phyloP scores from a whole-genome alignment of 768 basidiomycete genomes.

The Lactarius sp. region DNA sequence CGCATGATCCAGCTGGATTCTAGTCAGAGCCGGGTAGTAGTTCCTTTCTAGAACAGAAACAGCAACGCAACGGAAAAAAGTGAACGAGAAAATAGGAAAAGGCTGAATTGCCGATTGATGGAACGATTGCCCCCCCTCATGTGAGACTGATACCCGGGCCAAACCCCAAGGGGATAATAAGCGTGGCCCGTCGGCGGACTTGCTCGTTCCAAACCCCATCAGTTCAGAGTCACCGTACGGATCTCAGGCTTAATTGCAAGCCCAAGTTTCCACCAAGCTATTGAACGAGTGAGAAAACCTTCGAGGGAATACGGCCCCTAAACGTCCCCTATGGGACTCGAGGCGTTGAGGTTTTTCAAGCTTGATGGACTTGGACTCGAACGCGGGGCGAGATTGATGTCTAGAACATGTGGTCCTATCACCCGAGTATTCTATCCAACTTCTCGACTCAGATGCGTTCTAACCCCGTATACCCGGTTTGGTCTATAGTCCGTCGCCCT shows the following conservation, averaged over 20 bases:
- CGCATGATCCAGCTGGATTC: too few relatives aligned
- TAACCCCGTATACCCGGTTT: not conserved
- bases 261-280: not conserved
- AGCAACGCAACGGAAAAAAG: too few relatives aligned
- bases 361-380: too few relatives aligned
- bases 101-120: too few relatives aligned
- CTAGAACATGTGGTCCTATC: too few relatives aligned
- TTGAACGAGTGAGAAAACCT: not conserved
- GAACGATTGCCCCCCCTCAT: not conserved
- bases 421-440: too few relatives aligned
- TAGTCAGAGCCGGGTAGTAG: too few relatives aligned
- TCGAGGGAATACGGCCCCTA: not conserved
- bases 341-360: not conserved
- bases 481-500: not conserved
- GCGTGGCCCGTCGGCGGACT: not conserved
- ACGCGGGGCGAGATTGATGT: too few relatives aligned
- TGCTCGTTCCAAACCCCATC: not conserved
- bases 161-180: constrained; percentile 8
- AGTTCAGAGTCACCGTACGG: not conserved
- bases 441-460: not conserved
- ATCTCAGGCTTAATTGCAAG: not conserved
- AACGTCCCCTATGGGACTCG: not conserved
- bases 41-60: too few relatives aligned
- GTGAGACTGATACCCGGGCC: not conserved
- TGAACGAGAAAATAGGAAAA: too few relatives aligned